Percentiles rank a stretch among this genome's conserved stretches.
Evolutionary conservation across 169 alveolate species (phyloP).

Genomic region (Blepharisma undulans): DNA sequence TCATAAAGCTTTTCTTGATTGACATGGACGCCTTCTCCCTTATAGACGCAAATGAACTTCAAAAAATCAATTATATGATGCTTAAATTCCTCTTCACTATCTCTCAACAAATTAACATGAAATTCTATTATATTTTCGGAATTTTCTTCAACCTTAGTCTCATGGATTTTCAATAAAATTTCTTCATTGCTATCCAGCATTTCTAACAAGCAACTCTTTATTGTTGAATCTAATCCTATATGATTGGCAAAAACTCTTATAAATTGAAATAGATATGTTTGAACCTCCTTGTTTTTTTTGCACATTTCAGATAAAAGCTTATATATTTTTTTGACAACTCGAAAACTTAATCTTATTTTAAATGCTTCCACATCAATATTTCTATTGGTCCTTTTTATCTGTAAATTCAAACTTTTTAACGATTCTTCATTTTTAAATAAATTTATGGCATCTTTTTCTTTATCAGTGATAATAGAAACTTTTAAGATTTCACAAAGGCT

Average conservation of each 20-base stretch:
- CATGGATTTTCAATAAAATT: constrained; percentile 12
- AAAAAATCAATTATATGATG: constrained; percentile 9
- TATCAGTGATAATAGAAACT: background rate
- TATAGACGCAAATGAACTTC: constrained; percentile 11
- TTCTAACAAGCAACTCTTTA: background rate
- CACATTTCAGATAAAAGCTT: background rate
- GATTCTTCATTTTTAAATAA: too few species aligned
- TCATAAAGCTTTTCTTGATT: constrained; percentile 31
- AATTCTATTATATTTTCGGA: background rate
- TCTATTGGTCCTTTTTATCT: background rate
- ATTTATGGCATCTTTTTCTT: background rate
- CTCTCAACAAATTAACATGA: background rate
- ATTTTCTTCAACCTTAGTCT: background rate
- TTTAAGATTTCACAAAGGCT: background rate
- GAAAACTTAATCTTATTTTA: background rate
- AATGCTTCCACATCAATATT: background rate
- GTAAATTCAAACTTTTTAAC: background rate
- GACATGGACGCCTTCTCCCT: constrained; percentile 3
- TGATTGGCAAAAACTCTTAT: background rate
- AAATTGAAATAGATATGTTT: background rate
- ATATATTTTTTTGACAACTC: background rate
- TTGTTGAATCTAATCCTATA: background rate
- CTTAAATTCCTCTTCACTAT: background rate
- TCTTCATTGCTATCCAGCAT: constrained; percentile 32
- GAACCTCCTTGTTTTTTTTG: background rate